phyloP scores from a whole-genome alignment of 768 basidiomycete species.

The Termitomyces sp. region DNA sequence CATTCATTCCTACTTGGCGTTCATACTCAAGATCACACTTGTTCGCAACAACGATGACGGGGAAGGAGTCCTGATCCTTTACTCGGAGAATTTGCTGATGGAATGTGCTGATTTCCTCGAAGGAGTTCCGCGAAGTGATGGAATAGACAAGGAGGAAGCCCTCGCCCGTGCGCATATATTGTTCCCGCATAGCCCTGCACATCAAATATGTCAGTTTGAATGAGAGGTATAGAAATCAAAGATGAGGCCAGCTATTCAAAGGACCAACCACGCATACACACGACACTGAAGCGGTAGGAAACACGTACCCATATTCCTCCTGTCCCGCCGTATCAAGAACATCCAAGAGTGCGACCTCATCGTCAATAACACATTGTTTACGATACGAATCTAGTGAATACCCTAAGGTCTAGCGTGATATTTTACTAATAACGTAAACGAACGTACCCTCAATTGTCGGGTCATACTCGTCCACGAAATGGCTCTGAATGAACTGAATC shows the following conservation, averaged over 20 bases:
- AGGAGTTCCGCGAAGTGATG: conserved; percentile 96
- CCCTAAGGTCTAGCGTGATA: neutral
- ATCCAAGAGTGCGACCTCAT: conserved; percentile 96
- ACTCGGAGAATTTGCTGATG: conserved; percentile 95
- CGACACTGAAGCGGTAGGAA: conserved; percentile 5
- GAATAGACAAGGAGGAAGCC: conserved; percentile 98
- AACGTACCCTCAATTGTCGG: conserved; percentile 87
- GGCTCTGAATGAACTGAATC: conserved; percentile 96
- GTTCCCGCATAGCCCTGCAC: conserved; percentile 92
- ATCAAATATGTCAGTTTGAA: conserved; percentile 2
- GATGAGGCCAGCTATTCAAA: neutral
- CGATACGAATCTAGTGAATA: conserved; percentile 77
- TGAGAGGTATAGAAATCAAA: neutral
- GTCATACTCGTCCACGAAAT: conserved; percentile 90
- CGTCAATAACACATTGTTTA: conserved; percentile 96
- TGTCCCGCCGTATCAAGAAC: conserved; percentile 97
- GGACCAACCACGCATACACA: neutral
- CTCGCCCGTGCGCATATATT: conserved; percentile 98
- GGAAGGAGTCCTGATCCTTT: conserved; percentile 94
- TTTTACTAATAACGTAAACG: conserved; percentile 8
- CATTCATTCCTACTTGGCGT: conserved; percentile 93
- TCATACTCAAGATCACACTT: conserved; percentile 96
- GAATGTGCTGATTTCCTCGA: conserved; percentile 95
- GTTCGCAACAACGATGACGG: conserved; percentile 96
- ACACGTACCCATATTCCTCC: conserved; percentile 91